Percentiles rank a stretch among this genome's conserved stretches.
phyloP scores from a whole-genome alignment of 768 basidiomycete species.

The Trametes maxima region DNA sequence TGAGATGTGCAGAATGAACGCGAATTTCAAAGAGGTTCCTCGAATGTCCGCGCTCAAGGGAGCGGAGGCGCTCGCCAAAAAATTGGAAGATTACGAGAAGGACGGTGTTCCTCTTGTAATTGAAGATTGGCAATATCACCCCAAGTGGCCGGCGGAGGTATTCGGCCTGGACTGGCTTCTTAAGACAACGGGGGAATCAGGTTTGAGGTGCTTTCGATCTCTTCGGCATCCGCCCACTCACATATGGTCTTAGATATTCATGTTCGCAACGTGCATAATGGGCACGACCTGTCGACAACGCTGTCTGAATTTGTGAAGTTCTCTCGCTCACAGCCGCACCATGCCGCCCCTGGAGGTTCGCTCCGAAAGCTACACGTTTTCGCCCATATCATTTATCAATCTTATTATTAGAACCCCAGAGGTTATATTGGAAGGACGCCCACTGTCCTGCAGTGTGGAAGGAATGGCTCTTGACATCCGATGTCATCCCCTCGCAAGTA shows the following conservation, averaged over 20 bases:
- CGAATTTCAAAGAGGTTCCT: constrained; percentile 46
- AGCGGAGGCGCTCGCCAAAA: constrained; percentile 29
- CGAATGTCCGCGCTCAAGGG: constrained; percentile 41
- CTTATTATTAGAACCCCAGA: constrained; percentile 50
- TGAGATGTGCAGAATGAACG: constrained; percentile 38
- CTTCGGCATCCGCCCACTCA: no score
- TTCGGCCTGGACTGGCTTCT: constrained; percentile 62
- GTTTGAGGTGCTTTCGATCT: no score
- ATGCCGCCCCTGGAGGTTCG: constrained; percentile 19
- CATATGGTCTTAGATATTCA: no score
- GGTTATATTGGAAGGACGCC: constrained; percentile 79
- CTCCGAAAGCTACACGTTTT: not conserved
- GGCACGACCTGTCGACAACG: constrained; percentile 54
- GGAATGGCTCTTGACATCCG: constrained; percentile 52
- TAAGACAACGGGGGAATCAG: constrained; percentile 30
- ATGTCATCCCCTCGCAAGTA: constrained; percentile 54
- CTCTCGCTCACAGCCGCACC: constrained; percentile 27
- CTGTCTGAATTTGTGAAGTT: constrained; percentile 55
- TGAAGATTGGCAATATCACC: constrained; percentile 55
- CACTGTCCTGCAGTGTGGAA: constrained; percentile 69
- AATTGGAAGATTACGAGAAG: constrained; percentile 49
- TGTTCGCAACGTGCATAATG: constrained; percentile 64
- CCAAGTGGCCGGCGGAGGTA: constrained; percentile 54
- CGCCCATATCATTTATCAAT: not conserved
- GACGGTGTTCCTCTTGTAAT: constrained; percentile 66